These are phyloP conservation scores for Pseudozyma flocculosa DNA, from an alignment of 1,284 basidiomycete species.

Conservation along the genomic window DNA sequence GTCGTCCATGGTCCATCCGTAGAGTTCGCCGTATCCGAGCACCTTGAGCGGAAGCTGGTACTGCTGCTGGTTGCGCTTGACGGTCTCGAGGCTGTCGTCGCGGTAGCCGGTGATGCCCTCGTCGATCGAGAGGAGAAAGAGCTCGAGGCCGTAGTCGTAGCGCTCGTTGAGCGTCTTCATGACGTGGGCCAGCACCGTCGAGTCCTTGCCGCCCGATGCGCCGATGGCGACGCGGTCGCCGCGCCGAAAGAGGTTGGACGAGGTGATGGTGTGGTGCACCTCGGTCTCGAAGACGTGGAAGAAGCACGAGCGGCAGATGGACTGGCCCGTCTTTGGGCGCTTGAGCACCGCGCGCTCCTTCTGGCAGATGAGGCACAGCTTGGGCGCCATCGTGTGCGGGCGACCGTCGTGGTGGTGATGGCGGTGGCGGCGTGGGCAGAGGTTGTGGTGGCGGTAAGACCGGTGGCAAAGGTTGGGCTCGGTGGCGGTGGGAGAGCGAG, in stretches of 20 bases:
- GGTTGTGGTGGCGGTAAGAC: background rate
- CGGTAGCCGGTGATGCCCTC: slow-evolving; percentile 98
- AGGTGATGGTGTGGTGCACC: slow-evolving; percentile 88
- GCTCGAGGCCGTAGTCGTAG: slow-evolving; percentile 85
- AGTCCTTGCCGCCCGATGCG: slow-evolving; percentile 98
- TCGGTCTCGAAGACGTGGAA: slow-evolving; percentile 98
- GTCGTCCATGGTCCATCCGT: slow-evolving; percentile 99
- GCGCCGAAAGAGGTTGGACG: slow-evolving; percentile 71
- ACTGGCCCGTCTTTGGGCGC: slow-evolving; percentile 93
- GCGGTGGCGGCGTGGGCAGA: no score
- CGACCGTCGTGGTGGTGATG: background rate
- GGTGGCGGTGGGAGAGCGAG: no score
- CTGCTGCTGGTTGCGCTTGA: slow-evolving; percentile 94
- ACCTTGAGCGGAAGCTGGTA: slow-evolving; percentile 95
- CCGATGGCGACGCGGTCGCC: slow-evolving; percentile 96
- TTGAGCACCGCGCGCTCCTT: slow-evolving; percentile 81
- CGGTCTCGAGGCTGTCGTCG: slow-evolving; percentile 97
- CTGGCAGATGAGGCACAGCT: slow-evolving; percentile 71
- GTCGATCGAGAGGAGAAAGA: slow-evolving; percentile 94
- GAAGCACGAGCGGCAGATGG: slow-evolving; percentile 92
- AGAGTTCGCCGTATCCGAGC: slow-evolving; percentile 90
- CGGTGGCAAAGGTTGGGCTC: no score
- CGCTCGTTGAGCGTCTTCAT: slow-evolving; percentile 93
- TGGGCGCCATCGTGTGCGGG: slow-evolving; percentile 19
- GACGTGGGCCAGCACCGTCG: slow-evolving; percentile 94